These are phyloP conservation scores for Citeromyces hawaiiensis DNA, from an alignment of 1,139 yeast genomes.

Conservation along the genomic window DNA sequence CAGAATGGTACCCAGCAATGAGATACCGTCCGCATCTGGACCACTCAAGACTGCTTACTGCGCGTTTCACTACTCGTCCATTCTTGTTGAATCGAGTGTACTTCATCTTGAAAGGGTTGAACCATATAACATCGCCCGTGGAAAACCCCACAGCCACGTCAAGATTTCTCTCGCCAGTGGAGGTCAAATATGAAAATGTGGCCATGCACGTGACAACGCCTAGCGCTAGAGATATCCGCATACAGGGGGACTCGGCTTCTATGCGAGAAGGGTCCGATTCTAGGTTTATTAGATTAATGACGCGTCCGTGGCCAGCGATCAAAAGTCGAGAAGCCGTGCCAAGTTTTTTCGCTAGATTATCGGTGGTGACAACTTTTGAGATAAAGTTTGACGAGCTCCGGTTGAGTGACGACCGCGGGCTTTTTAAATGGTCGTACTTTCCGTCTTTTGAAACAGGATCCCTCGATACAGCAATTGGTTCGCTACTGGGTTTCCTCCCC, in stretches of 20 bases:
- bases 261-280: constrained; percentile 13
- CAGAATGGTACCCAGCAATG: constrained; percentile 19
- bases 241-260: constrained; percentile 16
- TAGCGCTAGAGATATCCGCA: constrained; percentile 11
- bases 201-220: constrained; percentile 15
- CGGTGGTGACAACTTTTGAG: constrained; percentile 13
- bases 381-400: constrained; percentile 17
- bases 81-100: constrained; percentile 38
- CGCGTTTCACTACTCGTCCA: constrained; percentile 20
- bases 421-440: constrained; percentile 8
- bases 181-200: constrained; percentile 8
- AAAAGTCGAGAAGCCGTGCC: constrained; percentile 10
- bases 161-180: constrained; percentile 20
- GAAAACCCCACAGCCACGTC: constrained; percentile 38
- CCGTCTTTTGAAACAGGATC: not conserved
- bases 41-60: constrained; percentile 17
- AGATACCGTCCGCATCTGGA: constrained; percentile 15
- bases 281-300: constrained; percentile 14
- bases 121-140: constrained; percentile 44
- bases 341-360: constrained; percentile 13
- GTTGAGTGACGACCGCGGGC: constrained; percentile 14
- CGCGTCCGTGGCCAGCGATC: constrained; percentile 17
- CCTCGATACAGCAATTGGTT: not conserved
- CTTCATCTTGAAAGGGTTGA: constrained; percentile 29
- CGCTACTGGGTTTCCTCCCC: constrained; percentile 1